These are phyloP conservation scores for Metarhizium robertsii DNA, from an alignment of 2,329 filamentous ascomycete species.

Conservation along the genomic window DNA sequence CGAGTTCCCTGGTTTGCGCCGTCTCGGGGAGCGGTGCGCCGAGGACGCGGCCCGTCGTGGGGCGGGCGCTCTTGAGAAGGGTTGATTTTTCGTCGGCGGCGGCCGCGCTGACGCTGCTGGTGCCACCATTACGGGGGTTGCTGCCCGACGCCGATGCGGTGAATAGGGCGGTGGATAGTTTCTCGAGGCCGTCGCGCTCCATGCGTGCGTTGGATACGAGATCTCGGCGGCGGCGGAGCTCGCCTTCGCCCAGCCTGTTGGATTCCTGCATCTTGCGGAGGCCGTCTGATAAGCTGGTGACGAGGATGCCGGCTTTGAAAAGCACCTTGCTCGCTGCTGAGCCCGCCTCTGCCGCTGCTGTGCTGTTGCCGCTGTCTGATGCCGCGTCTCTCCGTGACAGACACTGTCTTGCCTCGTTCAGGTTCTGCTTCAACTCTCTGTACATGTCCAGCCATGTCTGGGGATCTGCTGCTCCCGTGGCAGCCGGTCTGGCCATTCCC, in stretches of 20 bases:
- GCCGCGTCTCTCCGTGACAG: constrained; percentile 57
- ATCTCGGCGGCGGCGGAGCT: constrained; percentile 62
- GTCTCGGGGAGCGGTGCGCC: constrained; percentile 68
- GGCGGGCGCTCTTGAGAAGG: constrained; percentile 30
- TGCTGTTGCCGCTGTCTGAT: constrained; percentile 28
- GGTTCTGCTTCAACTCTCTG: constrained; percentile 58
- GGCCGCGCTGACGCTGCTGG: constrained; percentile 26
- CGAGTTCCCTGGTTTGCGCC: constrained; percentile 64
- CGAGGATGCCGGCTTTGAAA: constrained; percentile 55
- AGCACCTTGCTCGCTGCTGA: constrained; percentile 68
- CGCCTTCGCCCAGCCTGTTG: constrained; percentile 59
- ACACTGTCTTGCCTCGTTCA: constrained; percentile 56
- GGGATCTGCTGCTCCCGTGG: constrained; percentile 42
- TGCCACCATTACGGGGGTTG: constrained; percentile 23
- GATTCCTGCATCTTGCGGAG: constrained; percentile 46
- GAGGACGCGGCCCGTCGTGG: constrained; percentile 57
- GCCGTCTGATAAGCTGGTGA: constrained; percentile 57
- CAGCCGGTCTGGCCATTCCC: constrained; percentile 30
- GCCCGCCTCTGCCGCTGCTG: constrained; percentile 49
- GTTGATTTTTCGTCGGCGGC: constrained; percentile 39
- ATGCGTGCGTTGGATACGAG: constrained; percentile 59
- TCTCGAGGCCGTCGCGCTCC: constrained; percentile 68
- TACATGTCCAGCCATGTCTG: constrained; percentile 71
- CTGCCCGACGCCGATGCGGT: constrained; percentile 14
- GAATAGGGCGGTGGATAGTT: constrained; percentile 51